Percentiles rank a stretch among this genome's conserved stretches.
Evolutionary conservation across 225 moss, liverwort and hornwort genomes (phyloP).

Genomic region (Takakia lepidozioides): DNA sequence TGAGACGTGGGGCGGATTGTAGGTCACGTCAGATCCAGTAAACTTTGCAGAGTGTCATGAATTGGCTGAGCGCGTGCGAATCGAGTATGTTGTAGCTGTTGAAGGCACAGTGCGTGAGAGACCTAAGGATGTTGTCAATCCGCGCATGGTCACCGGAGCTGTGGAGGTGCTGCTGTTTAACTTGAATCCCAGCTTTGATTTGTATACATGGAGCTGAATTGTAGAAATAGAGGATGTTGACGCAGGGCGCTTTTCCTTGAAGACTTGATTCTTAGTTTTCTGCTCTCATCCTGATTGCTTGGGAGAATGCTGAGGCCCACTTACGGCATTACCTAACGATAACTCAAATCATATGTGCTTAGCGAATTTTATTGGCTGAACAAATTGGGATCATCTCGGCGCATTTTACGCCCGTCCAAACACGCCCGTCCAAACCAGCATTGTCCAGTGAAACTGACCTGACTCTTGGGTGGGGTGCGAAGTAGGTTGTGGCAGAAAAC

Average conservation of each 20-base stretch:
- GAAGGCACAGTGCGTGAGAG: constrained; percentile 77
- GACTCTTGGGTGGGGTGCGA: neutral
- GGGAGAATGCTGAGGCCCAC: too few species aligned
- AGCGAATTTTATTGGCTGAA: constrained; percentile 1
- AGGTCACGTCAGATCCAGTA: constrained; percentile 78
- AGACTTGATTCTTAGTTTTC: too few species aligned
- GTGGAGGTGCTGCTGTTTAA: constrained; percentile 49
- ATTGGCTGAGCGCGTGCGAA: constrained; percentile 67
- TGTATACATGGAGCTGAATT: too few species aligned
- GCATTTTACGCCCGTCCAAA: neutral
- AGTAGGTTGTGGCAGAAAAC: constrained; percentile 77
- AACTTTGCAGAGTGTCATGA: constrained; percentile 66
- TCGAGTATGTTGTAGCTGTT: constrained; percentile 89
- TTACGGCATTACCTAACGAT: too few species aligned
- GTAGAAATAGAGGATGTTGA: too few species aligned
- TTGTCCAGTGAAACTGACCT: neutral
- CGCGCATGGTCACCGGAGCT: constrained; percentile 81
- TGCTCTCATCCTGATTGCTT: too few species aligned
- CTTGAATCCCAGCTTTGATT: too few species aligned
- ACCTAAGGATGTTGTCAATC: constrained; percentile 78
- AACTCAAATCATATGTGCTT: too few species aligned
- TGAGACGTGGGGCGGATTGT: constrained; percentile 2
- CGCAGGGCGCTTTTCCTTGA: too few species aligned
- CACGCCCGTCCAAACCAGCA: too few species aligned
- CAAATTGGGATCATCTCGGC: neutral